A percentile compares a stretch with the other conserved stretches of the same genome.
These are phyloP conservation scores for Coprinellus aureogranulatus DNA, from an alignment of 768 basidiomycete species.

Conservation along the genomic window DNA sequence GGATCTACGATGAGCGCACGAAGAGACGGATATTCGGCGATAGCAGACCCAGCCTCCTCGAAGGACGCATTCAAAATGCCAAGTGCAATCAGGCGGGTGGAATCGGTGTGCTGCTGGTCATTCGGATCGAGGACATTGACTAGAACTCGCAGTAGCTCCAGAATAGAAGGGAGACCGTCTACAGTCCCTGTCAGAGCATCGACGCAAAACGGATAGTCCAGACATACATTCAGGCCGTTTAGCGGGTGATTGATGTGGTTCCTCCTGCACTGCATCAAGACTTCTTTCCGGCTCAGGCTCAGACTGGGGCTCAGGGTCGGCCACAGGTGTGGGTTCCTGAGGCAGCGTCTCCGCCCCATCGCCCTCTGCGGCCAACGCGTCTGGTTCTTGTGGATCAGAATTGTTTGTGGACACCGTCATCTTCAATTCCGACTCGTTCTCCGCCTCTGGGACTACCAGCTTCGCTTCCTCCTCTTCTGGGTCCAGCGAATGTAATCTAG, in stretches of 20 bases:
- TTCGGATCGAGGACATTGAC: conserved; percentile 94
- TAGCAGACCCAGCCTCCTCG: conserved; percentile 74
- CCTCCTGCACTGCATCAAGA: conserved; percentile 14
- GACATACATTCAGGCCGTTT: conserved; percentile 44
- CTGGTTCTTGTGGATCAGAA: conserved; percentile 7
- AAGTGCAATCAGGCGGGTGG: conserved; percentile 86
- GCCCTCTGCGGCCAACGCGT: background rate
- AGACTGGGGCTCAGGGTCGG: background rate
- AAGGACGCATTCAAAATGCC: conserved; percentile 85
- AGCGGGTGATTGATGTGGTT: conserved; percentile 11
- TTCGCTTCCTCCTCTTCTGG: conserved; percentile 68
- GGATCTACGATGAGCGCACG: conserved; percentile 76
- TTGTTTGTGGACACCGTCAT: conserved; percentile 21
- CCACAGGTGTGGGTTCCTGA: background rate
- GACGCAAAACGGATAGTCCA: background rate
- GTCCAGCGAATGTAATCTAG: conserved; percentile 64
- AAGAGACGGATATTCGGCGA: conserved; percentile 78
- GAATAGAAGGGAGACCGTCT: conserved; percentile 90
- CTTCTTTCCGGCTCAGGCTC: conserved; percentile 11
- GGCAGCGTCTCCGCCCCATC: background rate
- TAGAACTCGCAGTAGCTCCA: conserved; percentile 90
- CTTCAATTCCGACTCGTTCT: conserved; percentile 32
- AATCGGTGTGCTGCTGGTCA: conserved; percentile 94
- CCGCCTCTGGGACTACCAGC: conserved; percentile 51
- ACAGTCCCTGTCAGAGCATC: conserved; percentile 17